phyloP scores from a whole-genome alignment of 371 early-diverging fungal genomes.

The Smittium mucronatum region DNA sequence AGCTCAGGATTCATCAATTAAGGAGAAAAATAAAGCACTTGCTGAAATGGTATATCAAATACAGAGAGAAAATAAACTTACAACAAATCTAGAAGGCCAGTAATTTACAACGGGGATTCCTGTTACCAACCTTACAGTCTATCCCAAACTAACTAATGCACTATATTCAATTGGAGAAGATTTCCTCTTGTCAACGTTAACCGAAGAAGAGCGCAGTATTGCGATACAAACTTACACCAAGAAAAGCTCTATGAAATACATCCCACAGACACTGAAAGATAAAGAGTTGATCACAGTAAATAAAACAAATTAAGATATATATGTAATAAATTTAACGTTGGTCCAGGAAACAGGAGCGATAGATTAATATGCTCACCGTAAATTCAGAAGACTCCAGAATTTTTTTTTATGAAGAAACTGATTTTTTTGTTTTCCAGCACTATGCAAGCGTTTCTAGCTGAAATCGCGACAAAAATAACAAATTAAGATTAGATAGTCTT shows the following conservation, averaged over 20 bases:
- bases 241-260: not conserved
- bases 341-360: not conserved
- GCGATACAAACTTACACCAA: not conserved
- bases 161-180: not conserved
- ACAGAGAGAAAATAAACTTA: not conserved
- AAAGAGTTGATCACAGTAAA: not conserved
- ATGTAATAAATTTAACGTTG: not conserved
- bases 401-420: not conserved
- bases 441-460: not conserved
- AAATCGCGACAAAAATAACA: too few species aligned
- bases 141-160: not conserved
- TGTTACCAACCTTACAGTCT: not conserved
- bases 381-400: not conserved
- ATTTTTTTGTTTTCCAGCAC: not conserved
- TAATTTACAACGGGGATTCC: not conserved
- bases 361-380: not conserved
- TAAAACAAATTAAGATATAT: not conserved
- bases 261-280: not conserved
- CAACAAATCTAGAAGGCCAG: not conserved
- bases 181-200: not conserved
- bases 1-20: not conserved
- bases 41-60: not conserved
- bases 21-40: not conserved
- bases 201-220: not conserved
- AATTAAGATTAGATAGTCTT: not conserved